These are phyloP conservation scores for Aspergillus fumigatus DNA, from an alignment of 2,329 filamentous ascomycete species.

Conservation along the genomic window DNA sequence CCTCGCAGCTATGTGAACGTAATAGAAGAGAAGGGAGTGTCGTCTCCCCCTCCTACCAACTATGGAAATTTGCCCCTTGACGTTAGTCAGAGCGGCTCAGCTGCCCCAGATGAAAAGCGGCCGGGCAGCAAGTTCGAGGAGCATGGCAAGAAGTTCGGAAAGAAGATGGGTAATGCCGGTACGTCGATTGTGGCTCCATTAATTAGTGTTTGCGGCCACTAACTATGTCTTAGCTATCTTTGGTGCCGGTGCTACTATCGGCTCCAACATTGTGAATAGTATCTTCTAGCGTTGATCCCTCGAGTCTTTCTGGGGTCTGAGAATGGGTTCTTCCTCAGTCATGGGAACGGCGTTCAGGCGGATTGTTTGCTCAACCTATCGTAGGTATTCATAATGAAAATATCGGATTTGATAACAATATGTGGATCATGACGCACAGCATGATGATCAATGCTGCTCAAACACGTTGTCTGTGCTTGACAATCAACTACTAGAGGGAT, in stretches of 20 bases:
- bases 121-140: constrained; percentile 60
- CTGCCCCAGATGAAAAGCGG: constrained; percentile 39
- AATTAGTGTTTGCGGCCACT: constrained; percentile 10
- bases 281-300: constrained; percentile 61
- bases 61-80: constrained; percentile 68
- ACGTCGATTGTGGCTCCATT: constrained; percentile 18
- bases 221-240: constrained; percentile 63
- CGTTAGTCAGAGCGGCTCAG: constrained; percentile 56
- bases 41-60: constrained; percentile 36
- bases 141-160: constrained; percentile 90
- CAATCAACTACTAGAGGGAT: no score
- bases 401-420: neutral
- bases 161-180: constrained; percentile 76
- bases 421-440: neutral
- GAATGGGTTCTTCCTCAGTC: neutral
- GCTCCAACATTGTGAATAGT: constrained; percentile 82
- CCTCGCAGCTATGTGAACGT: constrained; percentile 81
- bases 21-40: constrained; percentile 57
- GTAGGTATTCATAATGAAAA: neutral
- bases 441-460: neutral
- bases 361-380: neutral
- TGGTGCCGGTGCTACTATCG: constrained; percentile 86
- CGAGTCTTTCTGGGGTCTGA: neutral
- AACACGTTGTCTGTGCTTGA: no score
- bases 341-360: neutral